Base-by-base conservation (phyloP, 1,284 basidiomycete genomes). In the Wallemia hederae region DNA sequence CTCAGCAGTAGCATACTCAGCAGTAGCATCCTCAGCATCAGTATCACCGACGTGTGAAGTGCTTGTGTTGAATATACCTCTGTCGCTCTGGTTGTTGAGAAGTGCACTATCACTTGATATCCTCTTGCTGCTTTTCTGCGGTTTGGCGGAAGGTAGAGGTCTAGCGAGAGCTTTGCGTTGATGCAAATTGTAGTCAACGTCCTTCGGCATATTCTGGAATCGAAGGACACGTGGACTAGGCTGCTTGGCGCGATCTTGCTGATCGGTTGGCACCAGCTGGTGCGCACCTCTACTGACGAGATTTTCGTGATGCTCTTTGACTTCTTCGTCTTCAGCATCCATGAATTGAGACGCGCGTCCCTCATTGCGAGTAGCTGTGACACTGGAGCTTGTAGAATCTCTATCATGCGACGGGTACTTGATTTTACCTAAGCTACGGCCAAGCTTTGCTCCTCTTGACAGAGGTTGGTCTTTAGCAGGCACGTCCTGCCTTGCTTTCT, bases 271-370 rank as follows among this genome's bases (percentile, higher is more conserved):
- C 60, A 69, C 69, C 15, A 71, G 66, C 55, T 66, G 65, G 61
- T 80, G 80, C 26, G 78, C 79, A 25, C 85, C 84, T 60, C 80
- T 80, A 31, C 78, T 82, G 55, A 91, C 70, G 63, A 84, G 82
- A 63, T 83, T 79, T 66, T 88, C 83, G 59, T 90, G 82, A 68
- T 89, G 85, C 65, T 82, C 80, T 64, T 83, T 78, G 2, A 84
- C 85, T 63, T 81, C 76, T n/a, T 81, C 83, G 62, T 90, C 88
- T 64, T 89, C 84, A 2, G 87, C 88, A 68, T 90, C 87, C 78
- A 85, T 81, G 67, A 91, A 91, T 66, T 90, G 88, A 3, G 85
- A 88, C 0, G 77, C 74, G 9, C 77, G 77, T 24, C 78, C 77
- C 11, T 31, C 57, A 26, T n/a, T 22, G 3, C 24, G 11, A 5